A percentile compares a stretch with the other conserved stretches of the same genome.
Conservation (phyloP, 73 alveolate genomes). For the Loxodes magnus region DNA sequence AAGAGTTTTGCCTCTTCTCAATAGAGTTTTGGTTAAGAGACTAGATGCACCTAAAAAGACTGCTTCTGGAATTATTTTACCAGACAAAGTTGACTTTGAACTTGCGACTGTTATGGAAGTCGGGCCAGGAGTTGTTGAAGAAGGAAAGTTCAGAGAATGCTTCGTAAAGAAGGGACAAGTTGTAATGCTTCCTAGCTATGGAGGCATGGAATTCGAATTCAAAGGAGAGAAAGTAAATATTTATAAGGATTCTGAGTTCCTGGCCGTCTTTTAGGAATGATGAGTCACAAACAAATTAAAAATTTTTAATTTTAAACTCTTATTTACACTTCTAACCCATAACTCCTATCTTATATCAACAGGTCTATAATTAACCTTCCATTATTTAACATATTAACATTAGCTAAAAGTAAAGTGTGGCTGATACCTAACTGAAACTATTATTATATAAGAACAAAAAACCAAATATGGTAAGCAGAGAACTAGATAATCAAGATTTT, state of each 20-base stretch:
- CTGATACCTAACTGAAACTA: too few relatives aligned
- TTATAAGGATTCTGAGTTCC: slow-evolving; percentile 11
- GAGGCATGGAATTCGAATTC: slow-evolving; percentile 3
- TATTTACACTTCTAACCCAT: too few relatives aligned
- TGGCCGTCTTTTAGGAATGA: too few relatives aligned
- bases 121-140: slow-evolving; percentile 49
- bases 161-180: slow-evolving; percentile 41
- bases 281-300: too few relatives aligned
- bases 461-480: too few relatives aligned
- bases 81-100: slow-evolving; percentile 24
- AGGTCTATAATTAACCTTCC: too few relatives aligned
- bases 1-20: slow-evolving; percentile 30
- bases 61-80: slow-evolving; percentile 41
- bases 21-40: slow-evolving; percentile 37
- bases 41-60: slow-evolving; percentile 37
- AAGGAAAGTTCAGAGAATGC: slow-evolving; percentile 25
- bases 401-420: too few relatives aligned
- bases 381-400: too few relatives aligned
- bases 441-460: too few relatives aligned
- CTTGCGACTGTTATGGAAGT: slow-evolving; percentile 41
- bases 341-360: too few relatives aligned
- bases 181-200: slow-evolving; percentile 46
- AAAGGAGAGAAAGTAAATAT: background rate
- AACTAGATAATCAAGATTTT: too few relatives aligned
- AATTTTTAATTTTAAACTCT: too few relatives aligned